Base-by-base conservation (phyloP, 176 grass and related monocot species). In the Eleusine coracana region DNA sequence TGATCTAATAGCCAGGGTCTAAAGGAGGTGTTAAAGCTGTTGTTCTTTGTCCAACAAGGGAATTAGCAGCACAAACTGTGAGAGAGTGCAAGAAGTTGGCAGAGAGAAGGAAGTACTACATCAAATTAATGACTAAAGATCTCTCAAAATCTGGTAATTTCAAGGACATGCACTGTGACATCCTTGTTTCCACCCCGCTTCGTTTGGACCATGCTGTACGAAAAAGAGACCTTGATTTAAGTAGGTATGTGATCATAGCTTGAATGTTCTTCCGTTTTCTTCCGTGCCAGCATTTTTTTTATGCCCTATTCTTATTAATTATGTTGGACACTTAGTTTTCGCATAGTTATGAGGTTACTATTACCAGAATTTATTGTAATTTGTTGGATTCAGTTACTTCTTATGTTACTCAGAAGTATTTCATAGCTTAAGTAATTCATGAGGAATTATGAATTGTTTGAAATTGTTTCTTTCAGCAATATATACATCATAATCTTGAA, bases 71-170 rank as follows among this genome's bases (percentile, higher is more conserved):
- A 80, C 96, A 98, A 80, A 98, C 91, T 71, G 86, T 88, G 55
- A 89, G 96, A 77, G 96, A 90, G 84, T 98, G 96, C 91, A 98
- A 95, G 87, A 95, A 93, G 68, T 82, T 98, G 40, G 81, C 83
- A 60, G 90, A 82, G 64, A 85, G 93, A 71, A 98, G 81, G 51
- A 98, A 93, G 70, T 98, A 95, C 51, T 91, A 87, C 83, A 87
- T 98, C 62, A 98, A 98, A 77, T 71, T 95, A 87, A 95, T 98
- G 91, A 95, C 96, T 13, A 98, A 95, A 78, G 96, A 95, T 69
- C 91, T 98, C 9, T 95, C 96, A 16, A 91, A 88, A 79, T 88
- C 85, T 59, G 96, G 96, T 34, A 90, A 89, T 85, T 98, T 98
- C 87, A 92, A 94, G 66, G 92, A 98, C 79, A 93, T 99, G 87